Conservation (phyloP, 2,329 filamentous ascomycete species). For the Talaromyces sp. region DNA sequence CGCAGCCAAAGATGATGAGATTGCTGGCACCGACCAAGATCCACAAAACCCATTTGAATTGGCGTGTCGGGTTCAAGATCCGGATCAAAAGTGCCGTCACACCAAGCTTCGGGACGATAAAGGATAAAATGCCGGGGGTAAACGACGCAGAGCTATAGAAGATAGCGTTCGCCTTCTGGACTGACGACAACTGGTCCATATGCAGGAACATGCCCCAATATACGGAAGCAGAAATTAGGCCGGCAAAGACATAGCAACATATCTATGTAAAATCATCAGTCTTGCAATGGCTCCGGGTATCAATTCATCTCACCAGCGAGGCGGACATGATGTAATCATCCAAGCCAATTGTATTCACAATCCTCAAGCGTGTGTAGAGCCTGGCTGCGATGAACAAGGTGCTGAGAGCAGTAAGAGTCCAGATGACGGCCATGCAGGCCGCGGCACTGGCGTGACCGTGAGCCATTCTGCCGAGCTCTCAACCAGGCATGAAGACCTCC, state of each 20-base stretch:
- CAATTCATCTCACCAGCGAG: slow-evolving; percentile 7
- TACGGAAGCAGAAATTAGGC: slow-evolving; percentile 7
- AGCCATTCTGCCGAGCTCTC: not conserved
- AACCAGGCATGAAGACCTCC: not conserved
- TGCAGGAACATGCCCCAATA: slow-evolving; percentile 9
- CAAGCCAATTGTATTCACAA: slow-evolving; percentile 9
- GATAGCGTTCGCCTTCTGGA: slow-evolving; percentile 15
- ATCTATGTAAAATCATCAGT: not conserved
- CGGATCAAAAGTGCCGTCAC: slow-evolving; percentile 23
- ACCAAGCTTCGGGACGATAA: slow-evolving; percentile 26
- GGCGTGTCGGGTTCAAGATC: slow-evolving; percentile 22
- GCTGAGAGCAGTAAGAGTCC: slow-evolving; percentile 9
- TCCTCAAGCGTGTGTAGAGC: slow-evolving; percentile 10
- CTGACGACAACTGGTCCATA: slow-evolving; percentile 16
- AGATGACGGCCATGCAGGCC: slow-evolving; percentile 11
- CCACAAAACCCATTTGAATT: slow-evolving; percentile 20
- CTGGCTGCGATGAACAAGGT: slow-evolving; percentile 6
- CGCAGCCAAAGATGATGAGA: slow-evolving; percentile 28
- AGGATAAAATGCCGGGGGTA: slow-evolving; percentile 25
- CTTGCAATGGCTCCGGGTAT: not conserved
- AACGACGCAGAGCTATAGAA: slow-evolving; percentile 25
- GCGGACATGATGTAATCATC: slow-evolving; percentile 12
- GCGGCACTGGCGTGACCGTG: not conserved
- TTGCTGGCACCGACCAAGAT: slow-evolving; percentile 26
- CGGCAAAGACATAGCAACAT: slow-evolving; percentile 8